Base-by-base conservation (phyloP, 2,329 filamentous ascomycete genomes). In the Magnaporthiopsis poae region DNA sequence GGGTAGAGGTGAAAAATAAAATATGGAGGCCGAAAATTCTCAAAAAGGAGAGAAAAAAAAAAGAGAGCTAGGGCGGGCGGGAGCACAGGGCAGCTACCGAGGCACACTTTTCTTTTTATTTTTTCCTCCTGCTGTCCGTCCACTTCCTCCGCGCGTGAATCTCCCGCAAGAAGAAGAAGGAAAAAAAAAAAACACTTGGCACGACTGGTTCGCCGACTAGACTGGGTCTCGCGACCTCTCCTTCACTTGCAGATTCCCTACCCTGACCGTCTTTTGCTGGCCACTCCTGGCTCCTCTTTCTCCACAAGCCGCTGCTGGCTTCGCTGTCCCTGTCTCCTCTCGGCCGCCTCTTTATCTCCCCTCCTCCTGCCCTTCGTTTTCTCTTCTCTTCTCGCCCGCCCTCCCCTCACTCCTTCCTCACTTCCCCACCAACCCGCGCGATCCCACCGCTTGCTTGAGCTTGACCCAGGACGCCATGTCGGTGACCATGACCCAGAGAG, bases 401-500 rank as follows among this genome's bases (percentile, higher is more conserved):
- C 25, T 29, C 25, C 15, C 13, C 25, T 18, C 60, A 5, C 15
- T 27, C 31, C 11, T 18, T 21, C 29, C 13, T 27, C 33, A 29
- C 61, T 21, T 18, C 18, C 29, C 27, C 61, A 18, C 25, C 60
- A 61, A 12, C 60, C 27, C 27, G 27, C 27, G 5, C 60, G 11
- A 21, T 25, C 8, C 27, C 60, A 61, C 60, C 15, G 13, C 15
- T 7, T 7, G 31, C 31, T 31, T 7, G 31, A 31, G 39, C 39
- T 18, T 46, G 13, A 46, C 39, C 39, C 12, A 46, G 39, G 39
- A 46, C 27, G 60, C 60, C 21, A 62, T 62, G 61, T 62, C 61
- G 15, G 61, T 62, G 15, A 62, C 61, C 21, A 33, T 62, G 27
- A 62, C 61, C 18, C 61, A 62, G 33, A 33, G 61, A 33, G 61